Evolutionary conservation across 805 yeast genomes (phyloP).

Genomic region (Groenewaldozyma tartarivorans): DNA sequence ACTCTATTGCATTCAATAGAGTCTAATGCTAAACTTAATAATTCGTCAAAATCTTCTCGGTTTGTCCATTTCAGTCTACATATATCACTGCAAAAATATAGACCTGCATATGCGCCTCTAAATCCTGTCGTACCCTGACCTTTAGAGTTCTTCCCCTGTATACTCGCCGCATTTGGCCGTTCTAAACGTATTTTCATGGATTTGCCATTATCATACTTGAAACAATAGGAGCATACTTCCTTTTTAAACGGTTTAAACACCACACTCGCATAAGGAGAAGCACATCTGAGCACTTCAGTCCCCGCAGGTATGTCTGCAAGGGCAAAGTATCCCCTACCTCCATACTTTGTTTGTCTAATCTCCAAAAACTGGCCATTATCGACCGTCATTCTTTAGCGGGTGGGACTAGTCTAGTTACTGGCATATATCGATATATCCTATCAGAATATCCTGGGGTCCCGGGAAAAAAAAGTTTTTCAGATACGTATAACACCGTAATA

Average conservation of each 20-base stretch:
- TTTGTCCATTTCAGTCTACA: slow-evolving; percentile 34
- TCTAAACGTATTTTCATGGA: slow-evolving; percentile 35
- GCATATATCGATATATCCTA: too few relatives aligned
- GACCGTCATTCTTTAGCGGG: not conserved
- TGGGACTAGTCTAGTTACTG: too few relatives aligned
- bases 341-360: slow-evolving; percentile 32
- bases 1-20: slow-evolving; percentile 25
- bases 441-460: too few relatives aligned
- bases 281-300: slow-evolving; percentile 33
- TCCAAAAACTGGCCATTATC: slow-evolving; percentile 3
- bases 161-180: too few relatives aligned
- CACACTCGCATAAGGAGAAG: slow-evolving; percentile 38
- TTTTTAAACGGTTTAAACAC: slow-evolving; percentile 46
- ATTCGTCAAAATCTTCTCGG: slow-evolving; percentile 27
- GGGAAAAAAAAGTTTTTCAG: too few relatives aligned
- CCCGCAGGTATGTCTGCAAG: slow-evolving; percentile 30
- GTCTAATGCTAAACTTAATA: slow-evolving; percentile 32
- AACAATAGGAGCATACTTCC: slow-evolving; percentile 54
- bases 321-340: slow-evolving; percentile 60
- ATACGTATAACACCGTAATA: too few relatives aligned
- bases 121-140: slow-evolving; percentile 7
- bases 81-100: slow-evolving; percentile 45
- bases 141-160: slow-evolving; percentile 6
- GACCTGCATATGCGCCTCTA: slow-evolving; percentile 30
- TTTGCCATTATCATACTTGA: slow-evolving; percentile 38